Evolutionary conservation across 106 monocot species (phyloP), one percentile per base, ranked within the genome.

Genomic region (Apostasia ramifera): DNA sequence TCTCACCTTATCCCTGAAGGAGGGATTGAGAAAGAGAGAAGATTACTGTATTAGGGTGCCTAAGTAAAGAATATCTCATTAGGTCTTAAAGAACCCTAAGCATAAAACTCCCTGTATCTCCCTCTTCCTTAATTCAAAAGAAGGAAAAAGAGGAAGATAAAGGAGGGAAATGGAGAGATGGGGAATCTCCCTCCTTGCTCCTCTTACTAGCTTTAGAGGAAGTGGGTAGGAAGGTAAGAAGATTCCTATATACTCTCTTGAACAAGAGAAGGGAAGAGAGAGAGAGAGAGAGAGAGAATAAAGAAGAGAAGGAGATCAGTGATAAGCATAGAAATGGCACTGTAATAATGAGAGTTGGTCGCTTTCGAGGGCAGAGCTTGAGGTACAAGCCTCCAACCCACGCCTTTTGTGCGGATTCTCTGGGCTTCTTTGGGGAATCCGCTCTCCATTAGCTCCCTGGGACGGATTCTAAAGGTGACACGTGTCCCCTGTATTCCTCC

Each of bases 201-300:
- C 79, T 77, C 61, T 71, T 70, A 48, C 44, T 62, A 59, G 58
- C 77, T 79, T 93, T 80, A 66, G 63, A 72, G 89, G 89, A 93
- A 93, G 89, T 89, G 89, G 77, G 78, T 41, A 73, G 89, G 93
- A 93, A 93, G 93, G 86, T 84, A 86, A 86, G 80, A 58, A 86
- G 89, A 93, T 93, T 93, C 85, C 82, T 67, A 76, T 58, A 48
- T 63, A 39, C 43, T 49, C 38, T 26, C 5, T 3, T 38, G 11
- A 8, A 13, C 2, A 46, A 57, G 37, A 40, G 4, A 12, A 6
- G 14, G 7, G 39, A 50, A 50, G 43, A 9, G 6, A 69, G 8
- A 61, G 37, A 59, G 38, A 47, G 40, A 59, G 61, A 61, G 52
- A 76, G 73, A 73, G 66, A 64, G 79, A 76, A 47, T 5, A 69